Conservation (phyloP, 129 eudicot species). For the Artemisia annua region DNA sequence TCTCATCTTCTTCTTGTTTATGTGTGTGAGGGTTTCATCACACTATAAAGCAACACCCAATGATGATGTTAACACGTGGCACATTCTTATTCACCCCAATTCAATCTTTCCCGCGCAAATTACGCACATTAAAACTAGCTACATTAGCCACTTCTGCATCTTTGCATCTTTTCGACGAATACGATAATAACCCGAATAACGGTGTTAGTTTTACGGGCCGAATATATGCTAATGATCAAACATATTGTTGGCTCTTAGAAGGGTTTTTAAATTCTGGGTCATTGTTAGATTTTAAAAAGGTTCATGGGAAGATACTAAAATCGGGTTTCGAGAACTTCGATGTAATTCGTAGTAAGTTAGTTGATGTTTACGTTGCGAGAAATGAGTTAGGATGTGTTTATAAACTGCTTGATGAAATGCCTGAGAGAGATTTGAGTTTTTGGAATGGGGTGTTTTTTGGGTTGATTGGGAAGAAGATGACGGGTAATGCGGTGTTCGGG, state of each 20-base stretch:
- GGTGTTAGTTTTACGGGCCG: conserved; percentile 1
- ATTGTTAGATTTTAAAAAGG: conserved; percentile 46
- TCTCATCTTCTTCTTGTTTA: too few species aligned
- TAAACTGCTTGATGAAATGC: conserved; percentile 54
- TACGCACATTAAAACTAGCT: conserved; percentile 25
- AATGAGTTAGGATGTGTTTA: conserved; percentile 48
- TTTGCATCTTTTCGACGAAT: conserved; percentile 36
- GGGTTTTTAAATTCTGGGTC: conserved; percentile 52
- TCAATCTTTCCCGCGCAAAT: conserved; percentile 43
- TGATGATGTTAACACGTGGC: conserved; percentile 29
- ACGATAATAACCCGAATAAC: conserved; percentile 23
- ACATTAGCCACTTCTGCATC: conserved; percentile 35
- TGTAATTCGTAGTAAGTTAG: conserved; percentile 40
- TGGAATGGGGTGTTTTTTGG: conserved; percentile 60
- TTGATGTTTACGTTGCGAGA: conserved; percentile 43
- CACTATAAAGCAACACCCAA: neutral
- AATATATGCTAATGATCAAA: conserved; percentile 45
- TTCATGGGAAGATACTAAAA: conserved; percentile 60
- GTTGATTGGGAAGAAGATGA: conserved; percentile 35
- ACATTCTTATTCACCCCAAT: conserved; percentile 33
- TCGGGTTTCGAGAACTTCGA: conserved; percentile 48
- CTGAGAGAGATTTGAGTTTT: conserved; percentile 39
- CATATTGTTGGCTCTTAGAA: conserved; percentile 54
- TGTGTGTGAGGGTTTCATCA: too few species aligned
- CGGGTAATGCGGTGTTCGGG: conserved; percentile 31